Evolutionary conservation across 352 stramenopile species (phyloP).

Genomic region (Globisporangium canariense): DNA sequence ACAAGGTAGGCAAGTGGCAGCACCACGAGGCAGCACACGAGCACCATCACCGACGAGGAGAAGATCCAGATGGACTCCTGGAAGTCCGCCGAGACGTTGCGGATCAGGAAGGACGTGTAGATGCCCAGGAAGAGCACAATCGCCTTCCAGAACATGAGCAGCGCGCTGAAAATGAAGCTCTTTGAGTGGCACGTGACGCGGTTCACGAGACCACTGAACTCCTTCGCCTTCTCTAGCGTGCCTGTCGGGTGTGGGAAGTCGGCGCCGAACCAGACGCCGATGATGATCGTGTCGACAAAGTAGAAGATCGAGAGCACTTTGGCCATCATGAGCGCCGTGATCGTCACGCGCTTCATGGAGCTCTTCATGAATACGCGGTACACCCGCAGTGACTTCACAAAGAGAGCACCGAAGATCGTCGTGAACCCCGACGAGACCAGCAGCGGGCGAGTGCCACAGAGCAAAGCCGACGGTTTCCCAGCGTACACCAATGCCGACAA

Average conservation of each 20-base stretch:
- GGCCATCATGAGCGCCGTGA: constrained; percentile 4
- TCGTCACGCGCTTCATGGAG: constrained; percentile 25
- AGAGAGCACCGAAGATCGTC: constrained; percentile 37
- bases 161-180: constrained; percentile 13
- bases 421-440: constrained; percentile 40
- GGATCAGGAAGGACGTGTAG: constrained; percentile 13
- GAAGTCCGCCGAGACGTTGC: constrained; percentile 13
- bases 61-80: constrained; percentile 25
- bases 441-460: constrained; percentile 34
- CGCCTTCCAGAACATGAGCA: constrained; percentile 15
- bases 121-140: constrained; percentile 1
- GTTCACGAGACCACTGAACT: background rate
- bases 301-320: constrained; percentile 9
- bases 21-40: constrained; percentile 28
- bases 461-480: constrained; percentile 20
- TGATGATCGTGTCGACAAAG: constrained; percentile 1
- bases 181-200: constrained; percentile 8
- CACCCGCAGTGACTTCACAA: constrained; percentile 51
- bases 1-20: constrained; percentile 42
- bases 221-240: background rate
- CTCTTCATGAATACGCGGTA: constrained; percentile 52
- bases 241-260: background rate
- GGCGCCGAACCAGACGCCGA: constrained; percentile 4
- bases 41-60: constrained; percentile 24
- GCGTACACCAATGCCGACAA: constrained; percentile 28